phyloP scores from a whole-genome alignment of 805 yeast species.

The Myxozyma sirexii region DNA sequence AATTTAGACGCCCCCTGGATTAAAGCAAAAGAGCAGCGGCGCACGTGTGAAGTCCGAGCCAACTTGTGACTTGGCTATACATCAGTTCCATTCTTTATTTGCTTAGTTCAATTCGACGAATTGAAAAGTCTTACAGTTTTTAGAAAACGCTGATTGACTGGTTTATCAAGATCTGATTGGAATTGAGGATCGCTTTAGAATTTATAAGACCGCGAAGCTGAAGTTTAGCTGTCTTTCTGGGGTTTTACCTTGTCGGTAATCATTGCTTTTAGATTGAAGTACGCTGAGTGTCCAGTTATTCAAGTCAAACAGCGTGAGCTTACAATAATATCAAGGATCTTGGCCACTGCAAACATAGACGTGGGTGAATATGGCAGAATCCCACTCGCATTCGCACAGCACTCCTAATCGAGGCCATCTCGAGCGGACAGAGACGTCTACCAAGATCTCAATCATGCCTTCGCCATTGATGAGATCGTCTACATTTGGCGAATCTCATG shows the following conservation, averaged over 20 bases:
- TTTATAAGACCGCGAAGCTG: too few relatives aligned
- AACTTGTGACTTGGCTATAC: too few relatives aligned
- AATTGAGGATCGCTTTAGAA: too few relatives aligned
- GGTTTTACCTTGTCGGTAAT: not conserved
- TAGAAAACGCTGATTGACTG: too few relatives aligned
- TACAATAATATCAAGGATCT: not conserved
- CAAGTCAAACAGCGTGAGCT: too few relatives aligned
- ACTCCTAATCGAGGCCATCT: not conserved
- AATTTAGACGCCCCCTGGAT: too few relatives aligned
- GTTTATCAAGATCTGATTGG: too few relatives aligned
- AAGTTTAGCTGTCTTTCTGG: not conserved
- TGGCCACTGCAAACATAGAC: not conserved
- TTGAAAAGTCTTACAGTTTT: too few relatives aligned
- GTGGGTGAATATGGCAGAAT: not conserved
- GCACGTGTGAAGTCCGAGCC: too few relatives aligned
- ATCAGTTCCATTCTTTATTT: too few relatives aligned
- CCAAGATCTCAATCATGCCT: slow-evolving; percentile 13
- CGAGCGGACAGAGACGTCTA: slow-evolving; percentile 6
- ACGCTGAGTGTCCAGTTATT: not conserved
- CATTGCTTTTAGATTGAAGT: not conserved
- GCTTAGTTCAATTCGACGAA: too few relatives aligned
- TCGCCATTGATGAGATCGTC: slow-evolving; percentile 10
- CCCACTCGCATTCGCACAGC: slow-evolving; percentile 5
- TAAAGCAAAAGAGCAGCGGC: too few relatives aligned
- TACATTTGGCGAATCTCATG: slow-evolving; percentile 1